phyloP scores from a whole-genome alignment of 257 asterid genomes.

The Solanum dulcamara region DNA sequence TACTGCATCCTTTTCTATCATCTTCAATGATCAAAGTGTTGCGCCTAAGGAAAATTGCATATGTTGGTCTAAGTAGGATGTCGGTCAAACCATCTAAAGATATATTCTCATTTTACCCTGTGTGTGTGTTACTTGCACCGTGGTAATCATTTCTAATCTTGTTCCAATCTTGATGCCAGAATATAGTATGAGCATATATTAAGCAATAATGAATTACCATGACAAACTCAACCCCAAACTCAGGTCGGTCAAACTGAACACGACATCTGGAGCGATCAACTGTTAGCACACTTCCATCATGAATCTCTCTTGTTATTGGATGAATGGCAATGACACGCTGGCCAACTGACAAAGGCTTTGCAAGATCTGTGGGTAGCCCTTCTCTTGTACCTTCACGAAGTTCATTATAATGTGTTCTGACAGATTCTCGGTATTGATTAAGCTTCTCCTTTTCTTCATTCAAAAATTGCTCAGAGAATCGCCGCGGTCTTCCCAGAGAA shows the following conservation, averaged over 20 bases:
- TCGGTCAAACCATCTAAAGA: neutral
- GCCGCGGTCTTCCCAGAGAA: conserved; percentile 89
- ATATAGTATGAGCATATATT: neutral
- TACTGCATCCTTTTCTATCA: neutral
- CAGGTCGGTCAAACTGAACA: conserved; percentile 83
- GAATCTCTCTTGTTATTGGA: conserved; percentile 86
- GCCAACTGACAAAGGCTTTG: conserved; percentile 86
- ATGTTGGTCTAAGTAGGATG: neutral
- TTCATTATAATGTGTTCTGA: conserved; percentile 73
- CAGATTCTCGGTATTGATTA: conserved; percentile 74
- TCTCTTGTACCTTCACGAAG: conserved; percentile 79
- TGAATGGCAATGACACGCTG: conserved; percentile 93
- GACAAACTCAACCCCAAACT: conserved; percentile 91
- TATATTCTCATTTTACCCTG: neutral
- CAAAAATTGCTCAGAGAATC: conserved; percentile 84
- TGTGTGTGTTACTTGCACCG: neutral
- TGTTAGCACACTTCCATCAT: conserved; percentile 83
- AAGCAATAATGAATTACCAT: conserved; percentile 33
- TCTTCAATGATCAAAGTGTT: neutral
- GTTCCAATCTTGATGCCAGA: neutral
- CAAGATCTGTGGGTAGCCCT: conserved; percentile 88
- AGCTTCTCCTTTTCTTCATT: conserved; percentile 95
- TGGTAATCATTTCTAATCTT: neutral
- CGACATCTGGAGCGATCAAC: conserved; percentile 81
- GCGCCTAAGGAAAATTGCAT: neutral